Evolutionary conservation across 1,139 yeast genomes (phyloP), one percentile per base, ranked within the genome.

Genomic region (Saccharomyces pastorianus): DNA sequence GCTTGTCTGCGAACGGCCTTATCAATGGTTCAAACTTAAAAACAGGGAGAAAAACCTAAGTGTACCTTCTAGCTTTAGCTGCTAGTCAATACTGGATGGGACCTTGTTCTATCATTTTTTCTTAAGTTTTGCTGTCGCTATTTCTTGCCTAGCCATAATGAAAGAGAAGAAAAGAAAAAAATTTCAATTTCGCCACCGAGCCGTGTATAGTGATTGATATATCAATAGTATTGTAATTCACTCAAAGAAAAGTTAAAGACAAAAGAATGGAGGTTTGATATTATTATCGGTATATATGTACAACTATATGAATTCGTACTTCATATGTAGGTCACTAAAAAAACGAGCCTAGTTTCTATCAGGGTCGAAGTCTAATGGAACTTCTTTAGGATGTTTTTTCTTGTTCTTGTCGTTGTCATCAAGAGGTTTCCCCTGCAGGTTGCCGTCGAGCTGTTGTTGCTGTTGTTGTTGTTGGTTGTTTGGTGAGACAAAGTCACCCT

Each of bases 311-410:
- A 25, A 42, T 46, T 27, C 14, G 49, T 25, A 50, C 46, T 25
- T 25, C 27, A 26, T 20, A 17, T 26, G 34, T 13, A 46, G 26
- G 48, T 20, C 49, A 17, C 47, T n/a, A 26, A 46, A 27, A 50
- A 25, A 28, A 9, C 25, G 27, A 14, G n/a, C 38, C 53, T 44
- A 51, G 32, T 50, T 48, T 41, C 53, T 48, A 34, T 56, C 52
- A 25, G 59, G 59, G 28, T 57, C 58, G 38, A 57, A 57, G 48
- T 57, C 59, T 41, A 57, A 42, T 11, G 53, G 58, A 7, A 50
- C 51, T 29, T 56, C 58, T 27, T 55, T 50, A 20, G 34, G 38
- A 11, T 25, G 9, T 17, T 11, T 13, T 11, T 53, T 41, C 8
- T 48, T 48, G 42, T 53, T 48, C 29, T 52, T 38, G 46, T 38